Conservation (phyloP, 306 rosid genomes). For the Citrullus colocynthis region DNA sequence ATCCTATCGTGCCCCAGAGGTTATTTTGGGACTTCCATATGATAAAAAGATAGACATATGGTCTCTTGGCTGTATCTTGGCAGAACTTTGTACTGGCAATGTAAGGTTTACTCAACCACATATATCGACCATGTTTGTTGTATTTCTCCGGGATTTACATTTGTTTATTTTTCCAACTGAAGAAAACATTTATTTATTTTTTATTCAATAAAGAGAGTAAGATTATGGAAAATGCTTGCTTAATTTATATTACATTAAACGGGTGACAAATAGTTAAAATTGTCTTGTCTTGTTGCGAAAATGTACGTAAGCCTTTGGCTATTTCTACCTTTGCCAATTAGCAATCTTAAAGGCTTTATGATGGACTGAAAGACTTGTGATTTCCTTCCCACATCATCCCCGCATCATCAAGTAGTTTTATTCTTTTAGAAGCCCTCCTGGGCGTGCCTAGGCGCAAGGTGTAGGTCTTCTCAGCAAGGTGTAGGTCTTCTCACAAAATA, state of each 20-base stretch:
- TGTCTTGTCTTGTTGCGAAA: neutral
- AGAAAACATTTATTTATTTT: neutral
- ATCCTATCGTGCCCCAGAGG: constrained; percentile 99
- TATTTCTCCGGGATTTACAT: neutral
- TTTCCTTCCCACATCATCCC: neutral
- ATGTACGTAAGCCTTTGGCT: neutral
- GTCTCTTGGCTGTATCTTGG: constrained; percentile 99
- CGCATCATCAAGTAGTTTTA: neutral
- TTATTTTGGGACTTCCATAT: constrained; percentile 91
- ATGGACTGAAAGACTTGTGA: neutral
- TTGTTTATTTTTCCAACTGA: neutral
- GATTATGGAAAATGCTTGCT: neutral
- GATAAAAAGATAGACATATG: constrained; percentile 94
- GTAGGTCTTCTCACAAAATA: too few species aligned
- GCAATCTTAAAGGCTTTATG: neutral
- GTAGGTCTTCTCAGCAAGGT: too few species aligned
- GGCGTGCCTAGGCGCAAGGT: too few species aligned
- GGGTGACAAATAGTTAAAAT: neutral
- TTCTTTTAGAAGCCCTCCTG: too few species aligned
- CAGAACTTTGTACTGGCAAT: constrained; percentile 96
- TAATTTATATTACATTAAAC: neutral
- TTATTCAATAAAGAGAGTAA: neutral
- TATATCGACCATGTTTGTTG: neutral
- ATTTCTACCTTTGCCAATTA: neutral
- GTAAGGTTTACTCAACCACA: constrained; percentile 36